Evolutionary conservation across 2,329 filamentous ascomycete genomes (phyloP), one percentile per base, ranked within the genome.

Genomic region (Talaromyces sp.): DNA sequence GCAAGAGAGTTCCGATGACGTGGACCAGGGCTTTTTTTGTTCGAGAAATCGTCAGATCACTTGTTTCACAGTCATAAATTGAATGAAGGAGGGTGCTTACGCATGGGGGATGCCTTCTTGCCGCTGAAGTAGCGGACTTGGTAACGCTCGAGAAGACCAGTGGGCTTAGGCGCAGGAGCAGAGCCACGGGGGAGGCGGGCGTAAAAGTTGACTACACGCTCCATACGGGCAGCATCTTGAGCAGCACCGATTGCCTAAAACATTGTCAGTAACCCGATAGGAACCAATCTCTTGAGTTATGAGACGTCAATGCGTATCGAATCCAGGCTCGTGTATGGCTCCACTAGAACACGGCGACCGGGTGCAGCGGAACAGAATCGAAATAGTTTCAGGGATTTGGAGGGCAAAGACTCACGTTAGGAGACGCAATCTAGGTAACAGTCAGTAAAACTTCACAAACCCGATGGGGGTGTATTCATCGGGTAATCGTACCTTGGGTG

Each of bases 171-270:
- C 78, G 91, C 87, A 72, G 94, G 92, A 72, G 92, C 92, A 69
- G 90, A 79, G 70, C 94, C 95, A 74, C 92, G 91, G 75, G 95
- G 94, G 62, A 99, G 91, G 80, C 93, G 95, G 83, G 95, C 91
- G 86, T 99, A 99, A 86, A 99, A 97, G 82, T 85, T 91, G 79
- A 97, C 93, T 70, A 99, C 92, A 73, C 92, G 90, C 79, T 96
- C 90, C 94, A 99, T 97, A 77, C 93, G 91, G 74, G 92, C 86
- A 75, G 94, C 94, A 87, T 97, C 93, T 75, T 92, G 91, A 70
- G 92, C 92, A 75, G 90, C 89, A 74, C 94, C 93, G 75, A 99
- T 92, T 71, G 90, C 92, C 94, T 97, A 77, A 68, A 65, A 62
- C 56, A 59, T 59, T 66, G 69, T 81, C 69, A 82, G 70, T 67